Evolutionary conservation across 1,284 basidiomycete species (phyloP), one percentile per base, ranked within the genome.

Genomic region (Cronartium ribicola): DNA sequence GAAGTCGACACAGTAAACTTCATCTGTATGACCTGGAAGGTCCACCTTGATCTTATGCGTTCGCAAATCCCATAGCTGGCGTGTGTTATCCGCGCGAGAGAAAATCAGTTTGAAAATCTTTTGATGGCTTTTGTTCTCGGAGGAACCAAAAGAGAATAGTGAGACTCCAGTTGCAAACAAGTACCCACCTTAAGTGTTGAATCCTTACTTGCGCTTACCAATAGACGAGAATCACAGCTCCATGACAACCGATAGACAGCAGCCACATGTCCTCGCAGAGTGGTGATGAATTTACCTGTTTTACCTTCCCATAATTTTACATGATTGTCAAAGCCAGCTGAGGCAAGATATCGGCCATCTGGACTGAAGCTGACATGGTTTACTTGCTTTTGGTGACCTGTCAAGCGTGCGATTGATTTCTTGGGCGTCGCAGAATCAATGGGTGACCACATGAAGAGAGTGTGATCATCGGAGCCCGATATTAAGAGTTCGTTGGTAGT

Each of bases 1-100:
- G 80, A 95, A 96, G 81, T 96, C 94, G 22, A 98, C 95, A 80
- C 95, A 98, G 83, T 98, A 98, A 37, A 98, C 95, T 81, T 98
- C 96, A 79, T 98, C 95, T 0, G 90, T 91, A 80, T 98, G 96
- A 3, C 95, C 96, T 0, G 94, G 92, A 36, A 98, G 86, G 81
- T 98, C 95, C 3, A 87, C 88, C 79, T 92, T 89, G 77, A 98
- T 89, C 82, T 96, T 96, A 83, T 91, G 92, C 17, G 92, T 94
- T 81, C 92, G 93, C 75, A 96, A 84, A 81, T 95, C 91, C 94
- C 94, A 96, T 40, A 96, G 88, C 92, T 93, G 76, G 14, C 13
- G 3, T 8, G 36, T 55, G 36, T 14, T 13, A 41, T 67, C n/a
- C 65, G 67, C 14, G 22, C 67, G 20, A 37, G 75, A 36, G 11